Evolutionary conservation across 495 filamentous ascomycete genomes (phyloP).

Genomic region (Platismatia glauca): DNA sequence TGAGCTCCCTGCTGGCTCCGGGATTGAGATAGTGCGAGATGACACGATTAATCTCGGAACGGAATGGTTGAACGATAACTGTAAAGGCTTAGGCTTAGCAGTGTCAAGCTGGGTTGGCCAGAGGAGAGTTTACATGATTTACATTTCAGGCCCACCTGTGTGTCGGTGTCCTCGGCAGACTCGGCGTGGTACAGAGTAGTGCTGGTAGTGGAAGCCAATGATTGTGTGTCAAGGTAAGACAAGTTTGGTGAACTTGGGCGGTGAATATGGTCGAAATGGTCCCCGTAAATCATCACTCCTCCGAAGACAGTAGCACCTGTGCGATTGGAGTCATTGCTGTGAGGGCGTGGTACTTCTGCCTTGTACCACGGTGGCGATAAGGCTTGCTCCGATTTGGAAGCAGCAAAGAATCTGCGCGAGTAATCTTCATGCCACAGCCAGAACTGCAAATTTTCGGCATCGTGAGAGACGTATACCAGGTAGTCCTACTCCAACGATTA

Average conservation of each 20-base stretch:
- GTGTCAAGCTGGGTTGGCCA: background rate
- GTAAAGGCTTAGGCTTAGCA: background rate
- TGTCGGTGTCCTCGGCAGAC: constrained; percentile 18
- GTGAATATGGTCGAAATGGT: constrained; percentile 18
- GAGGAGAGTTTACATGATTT: constrained; percentile 13
- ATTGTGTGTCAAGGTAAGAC: constrained; percentile 17
- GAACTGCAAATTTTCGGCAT: constrained; percentile 45
- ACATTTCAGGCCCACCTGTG: constrained; percentile 20
- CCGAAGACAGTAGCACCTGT: constrained; percentile 7
- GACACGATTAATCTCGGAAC: constrained; percentile 58
- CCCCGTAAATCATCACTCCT: constrained; percentile 5
- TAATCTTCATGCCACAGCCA: constrained; percentile 45
- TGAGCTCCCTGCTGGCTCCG: constrained; percentile 56
- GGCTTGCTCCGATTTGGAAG: constrained; percentile 22
- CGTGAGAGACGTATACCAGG: constrained; percentile 37
- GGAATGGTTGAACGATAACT: constrained; percentile 54
- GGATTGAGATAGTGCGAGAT: constrained; percentile 59
- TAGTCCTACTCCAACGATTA: constrained; percentile 33
- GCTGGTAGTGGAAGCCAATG: constrained; percentile 17
- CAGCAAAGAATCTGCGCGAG: constrained; percentile 30
- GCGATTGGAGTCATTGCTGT: constrained; percentile 10
- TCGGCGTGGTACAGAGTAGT: constrained; percentile 11
- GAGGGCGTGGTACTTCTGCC: constrained; percentile 13
- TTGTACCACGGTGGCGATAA: constrained; percentile 28
- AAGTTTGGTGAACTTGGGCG: constrained; percentile 9